phyloP scores from a whole-genome alignment of 306 rosid species.

The Inga oerstediana region DNA sequence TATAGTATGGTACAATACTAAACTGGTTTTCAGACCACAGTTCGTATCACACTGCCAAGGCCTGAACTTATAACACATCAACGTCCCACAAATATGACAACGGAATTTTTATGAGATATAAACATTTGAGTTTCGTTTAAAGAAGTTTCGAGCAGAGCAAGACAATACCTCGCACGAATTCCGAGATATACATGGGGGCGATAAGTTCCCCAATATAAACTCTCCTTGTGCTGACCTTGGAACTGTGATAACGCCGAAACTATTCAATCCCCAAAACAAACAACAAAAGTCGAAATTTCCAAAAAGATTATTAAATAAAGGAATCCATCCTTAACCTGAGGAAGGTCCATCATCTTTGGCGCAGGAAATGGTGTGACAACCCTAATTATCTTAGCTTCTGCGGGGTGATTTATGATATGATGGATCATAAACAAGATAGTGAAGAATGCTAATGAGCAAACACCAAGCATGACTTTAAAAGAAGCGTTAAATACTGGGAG shows the following conservation, averaged over 20 bases:
- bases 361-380: conserved; percentile 84
- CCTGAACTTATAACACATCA: not conserved
- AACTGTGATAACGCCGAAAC: conserved; percentile 54
- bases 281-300: not conserved
- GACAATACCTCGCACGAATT: conserved; percentile 78
- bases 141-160: conserved; percentile 5
- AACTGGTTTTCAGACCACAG: not conserved
- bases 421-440: conserved; percentile 52
- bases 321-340: conserved; percentile 61
- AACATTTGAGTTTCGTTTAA: not conserved
- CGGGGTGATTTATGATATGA: conserved; percentile 38
- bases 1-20: not conserved
- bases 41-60: not conserved
- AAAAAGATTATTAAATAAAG: not conserved
- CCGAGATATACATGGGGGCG: conserved; percentile 93
- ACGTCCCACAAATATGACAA: not conserved
- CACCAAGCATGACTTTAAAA: conserved; percentile 53
- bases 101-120: not conserved
- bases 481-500: conserved; percentile 56
- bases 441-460: conserved; percentile 59
- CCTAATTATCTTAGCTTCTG: conserved; percentile 49
- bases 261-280: not conserved
- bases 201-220: conserved; percentile 97
- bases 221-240: conserved; percentile 93
- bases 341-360: conserved; percentile 83